Evolutionary conservation across 2,329 filamentous ascomycete genomes (phyloP), one percentile per base, ranked within the genome.

Genomic region (Hypoxylon rubiginosum): DNA sequence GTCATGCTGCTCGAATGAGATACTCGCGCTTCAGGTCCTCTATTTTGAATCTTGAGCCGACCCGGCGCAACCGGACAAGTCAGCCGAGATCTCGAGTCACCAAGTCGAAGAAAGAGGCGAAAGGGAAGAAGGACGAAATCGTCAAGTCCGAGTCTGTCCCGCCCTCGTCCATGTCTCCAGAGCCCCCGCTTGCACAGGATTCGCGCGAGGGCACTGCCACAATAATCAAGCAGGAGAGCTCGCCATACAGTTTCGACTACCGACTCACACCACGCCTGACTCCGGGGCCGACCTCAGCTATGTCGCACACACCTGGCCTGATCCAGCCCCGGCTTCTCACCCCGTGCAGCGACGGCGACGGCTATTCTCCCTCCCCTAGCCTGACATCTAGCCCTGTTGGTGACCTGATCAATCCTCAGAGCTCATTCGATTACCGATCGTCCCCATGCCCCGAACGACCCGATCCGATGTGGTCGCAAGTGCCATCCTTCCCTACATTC

Each of bases 1-100:
- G 86, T 48, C 86, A 89, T 75, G 86, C 86, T 30, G 86, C 86
- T 32, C 83, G 86, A 51, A 89, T 89, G 86, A 81, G 86, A 58
- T 89, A 84, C 74, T 84, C 85, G 13, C 82, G 86, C 36, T 87
- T 88, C 73, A 78, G 80, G 28, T 73, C 79, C 9, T 77, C 82
- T 10, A 81, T 88, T 72, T 74, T 82, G 8, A 83, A 83, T 26
- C 76, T 81, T 45, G 81, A 85, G 71, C 82, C 85, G 9, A 81
- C 83, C 66, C 83, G 81, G 73, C 81, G 84, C 26, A 81, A 80
- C 71, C 80, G 81, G 48, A 78, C 78, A 8, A 72, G 71, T 36
- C 78, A 79, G 13, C 72, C 72, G 59, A 86, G 83, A 71, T 75
- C 77, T 32, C 70, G 75, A 65, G 79, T 86, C 30, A 77, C 81